A percentile compares a stretch with the other conserved stretches of the same genome.
Conservation (phyloP, 345 rosid genomes). For the Melaleuca alternifolia region DNA sequence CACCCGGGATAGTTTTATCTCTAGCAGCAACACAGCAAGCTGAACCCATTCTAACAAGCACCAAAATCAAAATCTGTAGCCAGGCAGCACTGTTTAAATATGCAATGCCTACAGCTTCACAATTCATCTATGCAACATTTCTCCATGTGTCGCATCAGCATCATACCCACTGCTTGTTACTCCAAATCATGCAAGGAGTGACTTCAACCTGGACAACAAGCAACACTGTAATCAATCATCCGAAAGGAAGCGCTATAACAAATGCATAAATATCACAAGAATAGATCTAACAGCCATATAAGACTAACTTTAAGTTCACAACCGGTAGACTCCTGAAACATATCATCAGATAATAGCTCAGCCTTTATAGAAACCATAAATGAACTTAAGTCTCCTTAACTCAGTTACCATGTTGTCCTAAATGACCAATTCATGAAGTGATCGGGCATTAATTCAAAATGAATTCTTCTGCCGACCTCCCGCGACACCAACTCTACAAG, state of each 20-base stretch:
- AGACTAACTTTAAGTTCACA: not conserved
- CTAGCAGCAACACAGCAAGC: constrained; percentile 96
- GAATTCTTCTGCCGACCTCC: not conserved
- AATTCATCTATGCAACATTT: not conserved
- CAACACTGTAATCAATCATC: not conserved
- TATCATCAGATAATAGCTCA: not conserved
- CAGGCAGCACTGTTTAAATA: constrained; percentile 14
- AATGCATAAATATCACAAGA: not conserved
- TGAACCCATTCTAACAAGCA: constrained; percentile 62
- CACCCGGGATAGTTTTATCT: constrained; percentile 66
- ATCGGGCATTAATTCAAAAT: not conserved
- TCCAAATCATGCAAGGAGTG: not conserved
- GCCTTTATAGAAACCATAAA: not conserved
- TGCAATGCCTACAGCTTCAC: not conserved
- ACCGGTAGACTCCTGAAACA: not conserved
- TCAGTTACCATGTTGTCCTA: not conserved
- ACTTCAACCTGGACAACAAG: not conserved
- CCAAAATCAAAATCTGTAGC: constrained; percentile 3
- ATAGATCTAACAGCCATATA: not conserved
- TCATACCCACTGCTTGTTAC: not conserved
- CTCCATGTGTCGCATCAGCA: not conserved
- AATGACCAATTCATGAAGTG: not conserved
- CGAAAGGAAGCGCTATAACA: not conserved
- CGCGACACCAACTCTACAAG: not conserved
- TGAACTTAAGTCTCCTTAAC: not conserved